Evolutionary conservation across 495 filamentous ascomycete genomes (phyloP).

Genomic region (Hyaloscypha bicolor): DNA sequence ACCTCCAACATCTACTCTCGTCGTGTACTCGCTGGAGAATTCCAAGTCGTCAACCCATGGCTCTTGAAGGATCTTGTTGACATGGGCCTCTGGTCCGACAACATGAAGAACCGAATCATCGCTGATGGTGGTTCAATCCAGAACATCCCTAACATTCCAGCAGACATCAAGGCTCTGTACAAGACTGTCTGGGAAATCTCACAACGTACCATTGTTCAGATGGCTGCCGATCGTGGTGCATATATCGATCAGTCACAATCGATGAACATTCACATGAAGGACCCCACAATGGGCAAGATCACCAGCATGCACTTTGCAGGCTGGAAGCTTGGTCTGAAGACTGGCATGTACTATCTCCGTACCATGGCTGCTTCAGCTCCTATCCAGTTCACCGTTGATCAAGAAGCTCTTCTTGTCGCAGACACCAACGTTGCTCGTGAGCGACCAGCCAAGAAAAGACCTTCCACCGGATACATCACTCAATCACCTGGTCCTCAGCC

Average conservation of each 20-base stretch:
- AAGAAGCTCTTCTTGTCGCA: slow-evolving; percentile 87
- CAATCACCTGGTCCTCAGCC: slow-evolving; percentile 44
- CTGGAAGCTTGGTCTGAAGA: slow-evolving; percentile 99
- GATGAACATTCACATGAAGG: slow-evolving; percentile 98
- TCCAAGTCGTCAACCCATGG: slow-evolving; percentile 99
- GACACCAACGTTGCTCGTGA: slow-evolving; percentile 79
- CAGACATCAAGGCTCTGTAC: slow-evolving; percentile 95
- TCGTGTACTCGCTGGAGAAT: slow-evolving; percentile 96
- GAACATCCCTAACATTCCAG: slow-evolving; percentile 92
- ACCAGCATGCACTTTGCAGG: slow-evolving; percentile 99
- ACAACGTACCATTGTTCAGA: slow-evolving; percentile 92
- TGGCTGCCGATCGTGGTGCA: slow-evolving; percentile 97
- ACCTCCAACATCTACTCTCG: slow-evolving; percentile 99
- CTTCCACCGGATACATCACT: slow-evolving; percentile 57
- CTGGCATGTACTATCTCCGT: slow-evolving; percentile 99
- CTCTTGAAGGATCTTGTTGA: slow-evolving; percentile 97
- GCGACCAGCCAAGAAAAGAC: slow-evolving; percentile 65
- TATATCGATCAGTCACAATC: slow-evolving; percentile 99
- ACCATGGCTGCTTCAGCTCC: slow-evolving; percentile 96
- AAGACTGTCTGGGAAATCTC: slow-evolving; percentile 99
- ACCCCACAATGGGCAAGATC: slow-evolving; percentile 99
- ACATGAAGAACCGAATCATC: slow-evolving; percentile 99
- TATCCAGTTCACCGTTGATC: slow-evolving; percentile 99
- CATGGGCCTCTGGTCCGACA: slow-evolving; percentile 97
- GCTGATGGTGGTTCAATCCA: slow-evolving; percentile 94